Base-by-base conservation (phyloP, 176 grass and related monocot genomes). In the sorghum (Sorghum bicolor) region DNA sequence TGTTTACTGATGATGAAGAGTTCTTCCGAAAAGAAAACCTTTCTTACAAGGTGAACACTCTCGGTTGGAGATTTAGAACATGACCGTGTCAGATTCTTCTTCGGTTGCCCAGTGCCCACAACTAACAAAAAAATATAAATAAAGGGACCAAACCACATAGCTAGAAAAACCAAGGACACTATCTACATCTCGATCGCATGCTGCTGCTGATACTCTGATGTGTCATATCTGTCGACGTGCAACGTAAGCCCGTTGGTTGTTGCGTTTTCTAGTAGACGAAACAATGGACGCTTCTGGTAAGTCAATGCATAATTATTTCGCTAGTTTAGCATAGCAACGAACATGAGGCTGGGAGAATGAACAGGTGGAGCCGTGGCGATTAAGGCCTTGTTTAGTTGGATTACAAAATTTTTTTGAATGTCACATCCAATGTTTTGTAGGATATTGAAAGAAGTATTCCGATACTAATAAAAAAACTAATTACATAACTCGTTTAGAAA, bases 301-400 rank as follows among this genome's bases (percentile, higher is more conserved):
- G 78, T 82, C 83, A 65, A 77, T 72, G 66, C n/a, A n/a, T n/a
- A n/a, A 82, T 82, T 76, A 30, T 41, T 9, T 32, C 70, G 14
- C 26, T 72, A 66, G 24, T 82, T 82, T 67, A 89, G 31, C 17
- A 17, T 29, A 47, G 16, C 19, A 67, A 77, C 12, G 67, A 58
- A 77, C 17, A 39, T 77, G 80, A 72, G 75, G 79, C 64, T 30
- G 4, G 52, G 70, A 82, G 76, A 52, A 57, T 26, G 20, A 75
- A 74, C 77, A 85, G 58, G 77, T 82, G 77, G 61, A 52, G 55
- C 20, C 53, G 53, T 10, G 53, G 8, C 20, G n/a, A n/a, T n/a
- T n/a, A n/a, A n/a, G n/a, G n/a, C n/a, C n/a, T n/a, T n/a, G n/a
- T n/a, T n/a, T n/a, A n/a, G n/a, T n/a, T n/a, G n/a, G n/a, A n/a